Percentiles rank a stretch among this genome's conserved stretches.
Conservation (phyloP, 192 early-diverging fungal species). For the Backusella parvicylindrica region DNA sequence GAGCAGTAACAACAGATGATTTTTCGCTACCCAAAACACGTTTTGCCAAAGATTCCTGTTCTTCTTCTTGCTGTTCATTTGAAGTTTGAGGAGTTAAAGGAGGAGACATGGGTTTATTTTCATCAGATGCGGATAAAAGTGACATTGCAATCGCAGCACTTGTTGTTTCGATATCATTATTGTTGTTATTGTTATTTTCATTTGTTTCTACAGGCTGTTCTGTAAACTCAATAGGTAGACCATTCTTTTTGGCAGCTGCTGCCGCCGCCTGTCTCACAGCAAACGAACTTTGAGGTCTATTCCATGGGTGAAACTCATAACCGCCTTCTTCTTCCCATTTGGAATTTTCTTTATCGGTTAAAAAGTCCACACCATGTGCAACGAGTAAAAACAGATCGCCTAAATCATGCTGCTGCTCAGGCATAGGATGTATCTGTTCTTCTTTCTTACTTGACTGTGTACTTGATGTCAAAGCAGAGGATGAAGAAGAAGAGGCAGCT, state of each 20-base stretch:
- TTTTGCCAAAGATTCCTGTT: conserved; percentile 1
- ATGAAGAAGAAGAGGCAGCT: neutral
- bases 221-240: neutral
- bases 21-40: neutral
- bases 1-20: neutral
- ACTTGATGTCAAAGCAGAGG: neutral
- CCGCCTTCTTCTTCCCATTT: conserved; percentile 34
- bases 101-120: conserved; percentile 14
- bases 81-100: conserved; percentile 8
- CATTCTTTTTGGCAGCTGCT: neutral
- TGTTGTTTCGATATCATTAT: neutral
- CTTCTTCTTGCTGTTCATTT: neutral
- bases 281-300: conserved; percentile 21
- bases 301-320: conserved; percentile 26
- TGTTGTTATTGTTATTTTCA: neutral
- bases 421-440: neutral
- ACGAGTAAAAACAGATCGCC: conserved; percentile 27
- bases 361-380: conserved; percentile 29
- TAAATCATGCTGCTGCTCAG: neutral
- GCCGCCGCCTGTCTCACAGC: conserved; percentile 1
- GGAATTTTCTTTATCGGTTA: conserved; percentile 21
- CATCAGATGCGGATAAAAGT: neutral
- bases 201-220: neutral
- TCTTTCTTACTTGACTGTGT: neutral
- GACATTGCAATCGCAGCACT: conserved; percentile 9